Conservation (phyloP, 768 basidiomycete species). For the Lactarius trivialis region DNA sequence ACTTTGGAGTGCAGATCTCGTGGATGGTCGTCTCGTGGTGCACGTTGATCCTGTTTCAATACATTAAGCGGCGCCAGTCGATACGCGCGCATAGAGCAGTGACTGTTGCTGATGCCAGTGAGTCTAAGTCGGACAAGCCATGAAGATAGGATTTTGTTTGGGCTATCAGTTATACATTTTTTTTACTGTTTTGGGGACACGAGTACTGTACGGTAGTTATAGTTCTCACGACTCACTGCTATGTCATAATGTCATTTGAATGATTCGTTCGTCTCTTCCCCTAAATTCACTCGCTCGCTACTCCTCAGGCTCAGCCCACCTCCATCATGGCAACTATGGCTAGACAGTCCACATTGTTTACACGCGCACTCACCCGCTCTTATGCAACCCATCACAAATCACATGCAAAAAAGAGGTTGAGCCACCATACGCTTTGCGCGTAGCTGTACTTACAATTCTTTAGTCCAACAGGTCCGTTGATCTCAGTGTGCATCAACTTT, state of each 20-base stretch:
- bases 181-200: not conserved
- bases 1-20: conserved; percentile 52
- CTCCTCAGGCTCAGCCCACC: not conserved
- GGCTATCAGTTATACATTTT: not conserved
- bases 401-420: conserved; percentile 17
- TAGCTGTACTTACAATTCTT: conserved; percentile 2
- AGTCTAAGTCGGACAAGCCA: not conserved
- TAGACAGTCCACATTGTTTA: not conserved
- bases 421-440: not conserved
- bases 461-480: conserved; percentile 23
- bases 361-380: conserved; percentile 15
- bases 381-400: conserved; percentile 18
- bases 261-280: not conserved
- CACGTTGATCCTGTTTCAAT: conserved; percentile 47
- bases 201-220: not conserved
- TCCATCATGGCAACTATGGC: not conserved
- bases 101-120: not conserved
- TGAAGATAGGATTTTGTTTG: not conserved
- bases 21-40: conserved; percentile 52
- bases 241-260: not conserved
- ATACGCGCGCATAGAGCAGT: not conserved
- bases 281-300: not conserved
- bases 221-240: not conserved
- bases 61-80: conserved; percentile 28
- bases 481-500: not conserved